A percentile compares a stretch with the other conserved stretches of the same genome.
phyloP scores from a whole-genome alignment of 768 basidiomycete genomes.

The Mycena galopus region DNA sequence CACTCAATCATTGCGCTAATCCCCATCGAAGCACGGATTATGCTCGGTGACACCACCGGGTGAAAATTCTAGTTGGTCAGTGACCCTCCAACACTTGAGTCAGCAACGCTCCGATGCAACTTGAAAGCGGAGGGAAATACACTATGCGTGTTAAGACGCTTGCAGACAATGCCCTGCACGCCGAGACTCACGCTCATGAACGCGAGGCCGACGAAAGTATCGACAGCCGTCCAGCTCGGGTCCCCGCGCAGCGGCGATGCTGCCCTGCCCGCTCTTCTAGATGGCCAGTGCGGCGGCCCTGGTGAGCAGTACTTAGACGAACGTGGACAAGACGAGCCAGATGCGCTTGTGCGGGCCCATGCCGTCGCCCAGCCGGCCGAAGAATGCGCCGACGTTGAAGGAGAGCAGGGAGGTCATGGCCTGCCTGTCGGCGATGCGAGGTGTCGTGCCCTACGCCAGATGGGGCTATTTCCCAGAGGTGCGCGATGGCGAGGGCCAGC shows the following conservation, averaged over 20 bases:
- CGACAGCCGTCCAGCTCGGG: constrained; percentile 77
- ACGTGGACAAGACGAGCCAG: constrained; percentile 81
- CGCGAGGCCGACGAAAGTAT: constrained; percentile 80
- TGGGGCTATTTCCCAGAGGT: constrained; percentile 71
- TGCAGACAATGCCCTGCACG: constrained; percentile 88
- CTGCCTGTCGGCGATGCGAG: constrained; percentile 84
- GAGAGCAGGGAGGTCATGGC: constrained; percentile 81
- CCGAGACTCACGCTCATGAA: constrained; percentile 89
- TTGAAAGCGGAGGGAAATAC: too few species aligned
- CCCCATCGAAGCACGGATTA: too few species aligned
- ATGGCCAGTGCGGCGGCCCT: constrained; percentile 78
- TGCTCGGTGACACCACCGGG: too few species aligned
- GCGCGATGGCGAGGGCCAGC: constrained; percentile 84
- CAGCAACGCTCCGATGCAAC: too few species aligned
- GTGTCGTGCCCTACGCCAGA: constrained; percentile 58
- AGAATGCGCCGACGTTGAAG: constrained; percentile 81
- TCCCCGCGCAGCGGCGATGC: constrained; percentile 68
- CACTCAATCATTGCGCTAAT: too few species aligned
- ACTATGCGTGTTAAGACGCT: constrained; percentile 84
- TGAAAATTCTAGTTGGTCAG: too few species aligned
- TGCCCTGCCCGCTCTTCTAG: constrained; percentile 75
- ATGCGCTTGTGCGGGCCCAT: constrained; percentile 78
- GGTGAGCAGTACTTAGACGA: constrained; percentile 82
- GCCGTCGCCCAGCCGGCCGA: constrained; percentile 86
- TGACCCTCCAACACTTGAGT: too few species aligned